These are phyloP conservation scores for Alternaria triticina DNA, from an alignment of 2,329 filamentous ascomycete genomes.

Conservation along the genomic window DNA sequence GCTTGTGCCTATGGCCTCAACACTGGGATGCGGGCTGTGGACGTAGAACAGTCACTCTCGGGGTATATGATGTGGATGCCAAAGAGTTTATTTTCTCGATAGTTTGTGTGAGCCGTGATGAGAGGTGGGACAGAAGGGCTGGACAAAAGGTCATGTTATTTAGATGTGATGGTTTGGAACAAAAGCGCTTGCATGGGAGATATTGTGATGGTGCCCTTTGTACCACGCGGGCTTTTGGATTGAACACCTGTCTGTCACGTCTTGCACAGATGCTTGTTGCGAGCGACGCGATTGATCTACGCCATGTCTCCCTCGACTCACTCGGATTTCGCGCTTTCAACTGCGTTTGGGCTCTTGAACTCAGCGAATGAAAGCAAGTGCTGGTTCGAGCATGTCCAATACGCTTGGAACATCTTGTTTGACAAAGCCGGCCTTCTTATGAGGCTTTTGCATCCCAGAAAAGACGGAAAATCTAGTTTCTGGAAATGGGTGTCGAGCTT, in stretches of 20 bases:
- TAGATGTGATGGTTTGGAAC: not conserved
- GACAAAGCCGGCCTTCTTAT: no score
- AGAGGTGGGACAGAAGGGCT: not conserved
- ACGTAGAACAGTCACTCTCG: not conserved
- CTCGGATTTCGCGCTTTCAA: no score
- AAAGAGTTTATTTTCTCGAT: not conserved
- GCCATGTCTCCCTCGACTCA: no score
- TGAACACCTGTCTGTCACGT: fast-evolving
- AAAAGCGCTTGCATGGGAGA: not conserved
- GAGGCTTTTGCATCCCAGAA: no score
- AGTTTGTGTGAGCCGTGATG: not conserved
- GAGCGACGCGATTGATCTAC: not conserved
- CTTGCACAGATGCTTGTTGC: no score
- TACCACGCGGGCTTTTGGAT: not conserved
- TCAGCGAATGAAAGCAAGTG: no score
- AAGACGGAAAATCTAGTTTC: no score
- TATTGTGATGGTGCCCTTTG: not conserved
- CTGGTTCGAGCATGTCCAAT: no score
- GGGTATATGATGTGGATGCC: not conserved
- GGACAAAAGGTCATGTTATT: not conserved
- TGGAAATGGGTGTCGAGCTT: no score
- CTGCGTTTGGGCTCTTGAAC: no score
- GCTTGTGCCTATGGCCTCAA: not conserved
- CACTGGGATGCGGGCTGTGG: not conserved
- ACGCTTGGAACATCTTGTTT: no score